A percentile compares a stretch with the other conserved stretches of the same genome.
Conservation (phyloP, 1,284 basidiomycete genomes). For the Malassezia pachydermatis region DNA sequence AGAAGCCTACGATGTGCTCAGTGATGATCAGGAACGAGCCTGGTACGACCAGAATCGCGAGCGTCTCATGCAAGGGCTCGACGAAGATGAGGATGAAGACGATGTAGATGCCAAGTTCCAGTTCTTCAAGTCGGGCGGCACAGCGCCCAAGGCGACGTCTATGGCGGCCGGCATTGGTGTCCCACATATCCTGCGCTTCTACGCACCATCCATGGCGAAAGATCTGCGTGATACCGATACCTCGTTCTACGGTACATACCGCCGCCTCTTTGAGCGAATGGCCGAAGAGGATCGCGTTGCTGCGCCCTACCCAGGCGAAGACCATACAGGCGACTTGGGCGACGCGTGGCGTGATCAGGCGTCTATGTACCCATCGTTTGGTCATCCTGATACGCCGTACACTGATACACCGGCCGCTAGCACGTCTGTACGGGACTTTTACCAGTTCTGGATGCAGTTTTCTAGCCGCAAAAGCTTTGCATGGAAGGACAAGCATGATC, state of each 20-base stretch:
- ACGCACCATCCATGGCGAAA: slow-evolving; percentile 64
- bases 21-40: slow-evolving; percentile 61
- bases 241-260: slow-evolving; percentile 81
- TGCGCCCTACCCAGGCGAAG: slow-evolving; percentile 50
- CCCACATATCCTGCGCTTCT: slow-evolving; percentile 73
- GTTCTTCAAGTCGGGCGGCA: slow-evolving; percentile 63
- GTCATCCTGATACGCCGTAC: slow-evolving; percentile 67
- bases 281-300: slow-evolving; percentile 64
- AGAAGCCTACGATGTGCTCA: slow-evolving; percentile 75
- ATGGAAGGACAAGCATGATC: slow-evolving; percentile 78
- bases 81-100: slow-evolving; percentile 32
- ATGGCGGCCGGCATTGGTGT: slow-evolving; percentile 70
- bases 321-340: slow-evolving; percentile 35
- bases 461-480: slow-evolving; percentile 76
- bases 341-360: slow-evolving; percentile 20
- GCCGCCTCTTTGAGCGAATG: slow-evolving; percentile 74
- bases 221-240: slow-evolving; percentile 52
- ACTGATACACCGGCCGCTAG: slow-evolving; percentile 24
- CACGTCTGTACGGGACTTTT: slow-evolving; percentile 56
- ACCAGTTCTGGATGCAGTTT: slow-evolving; percentile 78
- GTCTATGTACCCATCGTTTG: slow-evolving; percentile 61
- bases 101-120: slow-evolving; percentile 54
- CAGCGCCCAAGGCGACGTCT: slow-evolving; percentile 52
- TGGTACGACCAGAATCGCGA: slow-evolving; percentile 96
- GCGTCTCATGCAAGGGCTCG: slow-evolving; percentile 50